These are phyloP conservation scores for Huntiella omanensis DNA, from an alignment of 2,329 filamentous ascomycete genomes.

Conservation along the genomic window DNA sequence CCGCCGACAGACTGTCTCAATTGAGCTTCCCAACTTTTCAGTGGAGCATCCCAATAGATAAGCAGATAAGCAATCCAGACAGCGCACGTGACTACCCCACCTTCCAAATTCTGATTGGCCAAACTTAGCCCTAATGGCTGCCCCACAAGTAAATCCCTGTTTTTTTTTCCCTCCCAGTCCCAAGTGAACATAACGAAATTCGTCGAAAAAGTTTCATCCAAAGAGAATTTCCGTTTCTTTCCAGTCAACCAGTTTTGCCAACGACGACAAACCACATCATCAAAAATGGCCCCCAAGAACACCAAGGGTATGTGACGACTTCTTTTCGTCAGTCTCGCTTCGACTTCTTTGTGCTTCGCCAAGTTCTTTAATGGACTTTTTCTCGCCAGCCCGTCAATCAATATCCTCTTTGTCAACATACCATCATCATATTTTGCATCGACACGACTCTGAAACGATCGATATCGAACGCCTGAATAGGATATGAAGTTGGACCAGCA, in stretches of 20 bases:
- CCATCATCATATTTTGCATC: neutral
- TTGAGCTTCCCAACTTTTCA: conserved; percentile 6
- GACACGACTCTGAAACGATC: conserved; percentile 12
- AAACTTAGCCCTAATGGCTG: conserved; percentile 6
- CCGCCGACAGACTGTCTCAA: too few species aligned
- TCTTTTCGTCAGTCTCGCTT: neutral
- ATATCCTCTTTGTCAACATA: conserved; percentile 3
- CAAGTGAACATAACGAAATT: conserved; percentile 4
- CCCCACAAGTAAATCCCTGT: conserved; percentile 6
- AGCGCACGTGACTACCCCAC: neutral
- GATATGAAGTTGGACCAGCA: too few species aligned
- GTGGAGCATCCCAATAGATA: conserved; percentile 5
- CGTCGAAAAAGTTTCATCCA: conserved; percentile 6
- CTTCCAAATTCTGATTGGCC: neutral
- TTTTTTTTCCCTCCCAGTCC: neutral
- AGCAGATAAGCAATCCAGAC: neutral
- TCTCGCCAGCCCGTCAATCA: conserved; percentile 1
- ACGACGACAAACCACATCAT: conserved; percentile 12
- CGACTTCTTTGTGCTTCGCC: conserved; percentile 1
- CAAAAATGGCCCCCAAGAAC: conserved; percentile 24
- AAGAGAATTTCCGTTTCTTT: conserved; percentile 6
- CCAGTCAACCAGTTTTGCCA: conserved; percentile 10
- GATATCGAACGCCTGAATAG: neutral
- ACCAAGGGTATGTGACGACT: conserved; percentile 27
- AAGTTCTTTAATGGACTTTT: neutral